Evolutionary conservation across 495 filamentous ascomycete genomes (phyloP).

Genomic region (Tuber indicum): DNA sequence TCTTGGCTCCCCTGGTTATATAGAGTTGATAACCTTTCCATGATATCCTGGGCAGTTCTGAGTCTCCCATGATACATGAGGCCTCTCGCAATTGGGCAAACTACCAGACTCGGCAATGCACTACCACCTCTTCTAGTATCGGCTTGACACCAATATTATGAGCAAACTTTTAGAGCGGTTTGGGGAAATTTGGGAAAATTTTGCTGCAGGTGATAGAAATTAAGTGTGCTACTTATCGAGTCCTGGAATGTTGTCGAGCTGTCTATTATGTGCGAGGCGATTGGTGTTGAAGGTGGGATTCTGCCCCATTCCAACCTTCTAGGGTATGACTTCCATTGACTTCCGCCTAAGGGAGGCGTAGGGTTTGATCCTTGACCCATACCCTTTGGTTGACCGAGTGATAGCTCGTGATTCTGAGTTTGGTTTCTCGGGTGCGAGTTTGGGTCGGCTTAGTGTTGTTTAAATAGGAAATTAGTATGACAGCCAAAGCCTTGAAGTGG

Average conservation of each 20-base stretch:
- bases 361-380: neutral
- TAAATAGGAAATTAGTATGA: no score
- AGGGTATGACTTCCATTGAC: neutral
- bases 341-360: neutral
- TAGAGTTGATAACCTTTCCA: neutral
- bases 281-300: neutral
- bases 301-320: neutral
- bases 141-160: neutral
- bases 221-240: neutral
- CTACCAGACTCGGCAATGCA: neutral
- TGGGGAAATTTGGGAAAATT: neutral
- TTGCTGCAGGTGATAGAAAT: neutral
- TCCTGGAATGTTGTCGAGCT: neutral
- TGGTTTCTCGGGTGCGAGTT: neutral
- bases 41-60: neutral
- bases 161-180: neutral
- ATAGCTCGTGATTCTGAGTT: neutral
- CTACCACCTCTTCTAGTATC: neutral
- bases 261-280: neutral
- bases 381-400: neutral
- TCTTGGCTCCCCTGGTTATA: neutral
- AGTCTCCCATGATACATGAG: neutral
- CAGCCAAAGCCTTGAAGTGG: no score
- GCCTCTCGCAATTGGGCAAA: neutral
- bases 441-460: neutral